Conservation (phyloP, 768 basidiomycete genomes). For the Suillus bovinus region DNA sequence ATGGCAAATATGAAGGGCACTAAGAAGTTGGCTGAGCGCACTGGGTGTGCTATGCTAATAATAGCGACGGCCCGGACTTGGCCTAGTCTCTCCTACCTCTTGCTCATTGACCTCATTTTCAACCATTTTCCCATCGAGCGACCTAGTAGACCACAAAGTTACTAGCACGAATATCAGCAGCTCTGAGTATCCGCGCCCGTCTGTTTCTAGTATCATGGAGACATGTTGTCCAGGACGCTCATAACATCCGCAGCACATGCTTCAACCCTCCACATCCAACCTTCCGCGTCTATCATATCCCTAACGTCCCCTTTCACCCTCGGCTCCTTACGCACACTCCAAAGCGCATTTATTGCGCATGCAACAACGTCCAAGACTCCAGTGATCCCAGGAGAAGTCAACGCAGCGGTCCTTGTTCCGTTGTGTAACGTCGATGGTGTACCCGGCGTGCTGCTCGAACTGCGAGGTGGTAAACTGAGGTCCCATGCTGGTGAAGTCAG, state of each 20-base stretch:
- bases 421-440: constrained; percentile 70
- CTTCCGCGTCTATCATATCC: constrained; percentile 24
- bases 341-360: background rate
- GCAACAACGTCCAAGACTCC: constrained; percentile 13
- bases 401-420: constrained; percentile 75
- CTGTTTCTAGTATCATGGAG: constrained; percentile 17
- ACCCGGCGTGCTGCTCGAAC: constrained; percentile 72
- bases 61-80: too few relatives aligned
- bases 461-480: constrained; percentile 62
- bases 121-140: background rate
- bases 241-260: constrained; percentile 14
- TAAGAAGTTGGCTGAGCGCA: too few relatives aligned
- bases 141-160: background rate
- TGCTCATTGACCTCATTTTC: too few relatives aligned
- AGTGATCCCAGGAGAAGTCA: constrained; percentile 32
- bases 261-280: constrained; percentile 9
- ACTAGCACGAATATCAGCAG: background rate
- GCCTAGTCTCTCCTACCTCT: too few relatives aligned
- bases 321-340: constrained; percentile 26
- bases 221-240: constrained; percentile 30
- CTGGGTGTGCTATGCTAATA: too few relatives aligned
- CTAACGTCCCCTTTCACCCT: constrained; percentile 39
- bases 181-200: background rate
- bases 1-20: constrained; percentile 42
- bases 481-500: constrained; percentile 84